Evolutionary conservation across 805 yeast genomes (phyloP).

Genomic region (Pichia sporocuriosa): DNA sequence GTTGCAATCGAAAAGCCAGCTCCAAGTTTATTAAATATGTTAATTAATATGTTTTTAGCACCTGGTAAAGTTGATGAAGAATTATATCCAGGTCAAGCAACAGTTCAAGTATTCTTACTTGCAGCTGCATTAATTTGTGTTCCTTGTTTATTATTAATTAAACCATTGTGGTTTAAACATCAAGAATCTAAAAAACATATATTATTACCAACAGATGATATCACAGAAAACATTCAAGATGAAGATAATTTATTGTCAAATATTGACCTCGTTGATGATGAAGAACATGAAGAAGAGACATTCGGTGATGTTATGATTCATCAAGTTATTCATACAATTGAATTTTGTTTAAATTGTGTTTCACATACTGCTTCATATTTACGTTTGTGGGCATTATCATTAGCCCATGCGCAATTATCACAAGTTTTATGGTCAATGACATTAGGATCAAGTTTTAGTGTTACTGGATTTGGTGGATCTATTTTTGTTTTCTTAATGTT

Average conservation of each 20-base stretch:
- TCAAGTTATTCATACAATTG: constrained; percentile 96
- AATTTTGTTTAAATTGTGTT: constrained; percentile 93
- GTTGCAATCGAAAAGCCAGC: constrained; percentile 52
- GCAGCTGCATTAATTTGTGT: constrained; percentile 59
- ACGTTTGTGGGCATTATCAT: constrained; percentile 93
- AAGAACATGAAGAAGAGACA: constrained; percentile 50
- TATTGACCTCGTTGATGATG: constrained; percentile 31
- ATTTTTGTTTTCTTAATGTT: constrained; percentile 71
- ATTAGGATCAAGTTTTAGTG: constrained; percentile 65
- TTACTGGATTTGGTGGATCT: constrained; percentile 61
- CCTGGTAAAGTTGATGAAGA: constrained; percentile 66
- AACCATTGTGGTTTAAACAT: constrained; percentile 44
- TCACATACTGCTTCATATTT: constrained; percentile 98
- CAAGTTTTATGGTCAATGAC: constrained; percentile 98
- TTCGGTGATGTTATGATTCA: constrained; percentile 95
- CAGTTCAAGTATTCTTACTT: constrained; percentile 52
- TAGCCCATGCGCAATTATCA: constrained; percentile 95
- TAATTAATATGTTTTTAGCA: constrained; percentile 67
- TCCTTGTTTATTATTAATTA: constrained; percentile 64
- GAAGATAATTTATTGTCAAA: constrained; percentile 29
- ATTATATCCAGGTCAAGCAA: constrained; percentile 58
- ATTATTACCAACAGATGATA: constrained; percentile 29
- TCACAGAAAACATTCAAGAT: constrained; percentile 21
- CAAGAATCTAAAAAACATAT: constrained; percentile 45
- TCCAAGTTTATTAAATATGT: constrained; percentile 68